These are phyloP conservation scores for Chaetomium globosum DNA, from an alignment of 2,329 filamentous ascomycete species.

Conservation along the genomic window DNA sequence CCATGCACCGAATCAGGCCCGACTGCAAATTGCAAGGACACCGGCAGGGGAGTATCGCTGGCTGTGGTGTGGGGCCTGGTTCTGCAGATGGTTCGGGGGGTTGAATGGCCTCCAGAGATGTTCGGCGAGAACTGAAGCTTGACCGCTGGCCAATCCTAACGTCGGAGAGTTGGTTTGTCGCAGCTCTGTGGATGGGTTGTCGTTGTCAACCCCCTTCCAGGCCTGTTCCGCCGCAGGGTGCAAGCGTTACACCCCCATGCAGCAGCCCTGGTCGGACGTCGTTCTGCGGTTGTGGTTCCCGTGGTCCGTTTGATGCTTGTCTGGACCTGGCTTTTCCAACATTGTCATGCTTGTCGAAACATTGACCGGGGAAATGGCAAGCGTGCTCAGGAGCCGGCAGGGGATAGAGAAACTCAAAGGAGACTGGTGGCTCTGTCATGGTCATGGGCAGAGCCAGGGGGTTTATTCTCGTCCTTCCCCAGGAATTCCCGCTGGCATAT, in stretches of 20 bases:
- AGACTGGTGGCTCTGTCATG: slow-evolving; percentile 23
- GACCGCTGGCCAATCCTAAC: slow-evolving; percentile 26
- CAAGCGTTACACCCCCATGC: slow-evolving; percentile 24
- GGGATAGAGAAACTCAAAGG: slow-evolving; percentile 19
- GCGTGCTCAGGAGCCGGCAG: slow-evolving; percentile 27
- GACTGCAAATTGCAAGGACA: slow-evolving; percentile 24
- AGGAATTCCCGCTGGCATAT: slow-evolving; percentile 35
- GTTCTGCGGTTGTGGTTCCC: slow-evolving; percentile 23
- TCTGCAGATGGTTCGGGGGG: slow-evolving; percentile 9
- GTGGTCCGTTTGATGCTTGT: slow-evolving; percentile 52
- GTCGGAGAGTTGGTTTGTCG: slow-evolving; percentile 2
- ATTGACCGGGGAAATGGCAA: slow-evolving; percentile 38
- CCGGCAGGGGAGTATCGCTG: slow-evolving; percentile 16
- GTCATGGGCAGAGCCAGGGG: slow-evolving; percentile 28
- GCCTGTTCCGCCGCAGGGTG: slow-evolving; percentile 25
- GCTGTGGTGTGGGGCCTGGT: slow-evolving; percentile 16
- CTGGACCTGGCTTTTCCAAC: slow-evolving; percentile 45
- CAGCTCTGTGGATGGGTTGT: slow-evolving; percentile 4
- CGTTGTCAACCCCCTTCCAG: slow-evolving; percentile 30
- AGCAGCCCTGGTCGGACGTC: slow-evolving; percentile 21
- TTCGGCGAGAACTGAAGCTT: slow-evolving; percentile 6
- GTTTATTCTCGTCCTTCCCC: slow-evolving; percentile 27
- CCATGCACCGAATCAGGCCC: neutral
- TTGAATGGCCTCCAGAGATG: slow-evolving; percentile 4
- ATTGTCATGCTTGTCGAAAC: slow-evolving; percentile 48